Percentiles rank a stretch among this genome's conserved stretches.
Evolutionary conservation across 2,329 filamentous ascomycete species (phyloP).

Genomic region (Hirsutella minnesotensis): DNA sequence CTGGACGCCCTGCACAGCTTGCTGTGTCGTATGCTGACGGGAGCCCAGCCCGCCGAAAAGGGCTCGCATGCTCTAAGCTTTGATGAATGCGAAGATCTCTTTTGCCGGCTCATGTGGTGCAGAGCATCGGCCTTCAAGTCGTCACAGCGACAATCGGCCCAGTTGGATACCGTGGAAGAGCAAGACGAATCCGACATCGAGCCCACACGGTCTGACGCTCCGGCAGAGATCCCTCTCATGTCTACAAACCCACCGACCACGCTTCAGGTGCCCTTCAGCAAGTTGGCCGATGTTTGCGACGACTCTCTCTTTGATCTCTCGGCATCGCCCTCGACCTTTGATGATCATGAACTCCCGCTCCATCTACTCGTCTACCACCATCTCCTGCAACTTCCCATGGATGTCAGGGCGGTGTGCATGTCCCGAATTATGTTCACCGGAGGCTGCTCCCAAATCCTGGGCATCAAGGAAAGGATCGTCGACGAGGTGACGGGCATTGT

Average conservation of each 20-base stretch:
- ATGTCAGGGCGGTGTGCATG: slow-evolving; percentile 78
- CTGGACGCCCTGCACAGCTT: slow-evolving; percentile 57
- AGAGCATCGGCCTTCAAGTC: slow-evolving; percentile 18
- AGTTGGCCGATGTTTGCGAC: slow-evolving; percentile 65
- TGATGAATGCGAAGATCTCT: slow-evolving; percentile 70
- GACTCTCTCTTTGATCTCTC: slow-evolving; percentile 56
- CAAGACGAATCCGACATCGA: slow-evolving; percentile 39
- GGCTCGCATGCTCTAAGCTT: slow-evolving; percentile 43
- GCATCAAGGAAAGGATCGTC: slow-evolving; percentile 65
- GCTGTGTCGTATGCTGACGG: slow-evolving; percentile 27
- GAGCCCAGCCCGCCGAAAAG: slow-evolving; percentile 16
- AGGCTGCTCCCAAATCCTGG: slow-evolving; percentile 66
- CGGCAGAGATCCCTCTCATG: slow-evolving; percentile 31
- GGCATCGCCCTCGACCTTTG: slow-evolving; percentile 45
- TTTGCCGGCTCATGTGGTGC: slow-evolving; percentile 71
- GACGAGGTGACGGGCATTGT: slow-evolving; percentile 62
- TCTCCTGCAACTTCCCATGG: slow-evolving; percentile 64
- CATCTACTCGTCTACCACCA: slow-evolving; percentile 65
- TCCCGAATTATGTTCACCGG: slow-evolving; percentile 80
- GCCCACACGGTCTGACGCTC: slow-evolving; percentile 11
- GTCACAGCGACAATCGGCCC: slow-evolving; percentile 24
- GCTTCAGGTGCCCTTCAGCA: slow-evolving; percentile 55
- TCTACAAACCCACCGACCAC: slow-evolving; percentile 39
- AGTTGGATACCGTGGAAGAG: slow-evolving; percentile 39
- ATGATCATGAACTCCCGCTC: slow-evolving; percentile 78